Evolutionary conservation across 208 protist species (phyloP), one percentile per base, ranked within the genome.

Genomic region (Leishmania guyanensis): DNA sequence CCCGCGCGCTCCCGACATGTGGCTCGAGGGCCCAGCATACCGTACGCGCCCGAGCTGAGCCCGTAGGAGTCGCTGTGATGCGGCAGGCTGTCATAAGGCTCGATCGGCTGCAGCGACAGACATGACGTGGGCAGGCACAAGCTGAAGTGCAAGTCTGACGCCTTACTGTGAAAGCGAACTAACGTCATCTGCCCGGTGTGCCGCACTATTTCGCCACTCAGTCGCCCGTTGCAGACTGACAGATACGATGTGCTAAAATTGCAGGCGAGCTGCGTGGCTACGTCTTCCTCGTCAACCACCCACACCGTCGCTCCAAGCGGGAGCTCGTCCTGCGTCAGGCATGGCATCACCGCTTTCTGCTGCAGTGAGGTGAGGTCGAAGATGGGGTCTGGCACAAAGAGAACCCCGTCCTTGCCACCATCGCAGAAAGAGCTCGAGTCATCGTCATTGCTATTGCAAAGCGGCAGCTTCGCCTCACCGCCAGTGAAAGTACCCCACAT

Each of bases 281-380:
- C 92, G 76, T 96, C 92, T 17, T 96, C 91, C 84, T 95, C 92
- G 84, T 97, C 94, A 2, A 88, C 88, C 33, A 95, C 89, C 94
- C 94, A 97, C 54, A 97, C 94, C 56, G 39, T 80, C 43, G 77
- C 81, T 0, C 92, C 92, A 65, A 79, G 6, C 33, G 87, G 86
- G 50, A 96, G 77, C 4, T 84, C 77, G 53, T 88, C 87, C 43
- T 82, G 54, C 9, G 75, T 53, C 51, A 91, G 81, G 43, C 87
- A 90, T 29, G 92, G 94, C 80, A 96, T 82, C 12, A 74, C 33
- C 5, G 90, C 88, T 69, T 87, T 92, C 50, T 86, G 74, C 53
- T 86, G 71, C 36, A 81, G 68, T 29, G 81, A 74, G 20, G 66
- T 75, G 39, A 95, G 72, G 14, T 87, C 78, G 64, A 95, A 82